Evolutionary conservation across 73 alveolate genomes (phyloP).

Genomic region (Symbiodinium pilosum): DNA sequence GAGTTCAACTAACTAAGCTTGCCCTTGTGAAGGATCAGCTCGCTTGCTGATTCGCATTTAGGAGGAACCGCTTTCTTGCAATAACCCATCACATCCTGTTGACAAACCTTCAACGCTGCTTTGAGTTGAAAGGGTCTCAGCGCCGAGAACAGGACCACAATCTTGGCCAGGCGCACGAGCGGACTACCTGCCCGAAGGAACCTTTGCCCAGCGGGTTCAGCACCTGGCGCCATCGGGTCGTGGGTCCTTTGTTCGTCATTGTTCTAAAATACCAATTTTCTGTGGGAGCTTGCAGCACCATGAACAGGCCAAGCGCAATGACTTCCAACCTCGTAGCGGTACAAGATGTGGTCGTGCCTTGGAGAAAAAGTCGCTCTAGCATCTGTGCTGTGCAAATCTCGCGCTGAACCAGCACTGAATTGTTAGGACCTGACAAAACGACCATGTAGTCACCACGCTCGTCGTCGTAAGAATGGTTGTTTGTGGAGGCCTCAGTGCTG

Average conservation of each 20-base stretch:
- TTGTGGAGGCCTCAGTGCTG: constrained; percentile 51
- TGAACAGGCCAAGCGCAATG: not conserved
- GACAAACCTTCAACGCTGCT: too few species aligned
- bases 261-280: too few species aligned
- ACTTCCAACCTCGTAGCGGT: constrained; percentile 68
- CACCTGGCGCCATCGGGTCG: not conserved
- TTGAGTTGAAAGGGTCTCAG: too few species aligned
- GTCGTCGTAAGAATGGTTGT: constrained; percentile 98
- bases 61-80: too few species aligned
- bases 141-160: too few species aligned
- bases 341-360: constrained; percentile 89
- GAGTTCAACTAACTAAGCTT: too few species aligned
- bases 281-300: too few species aligned
- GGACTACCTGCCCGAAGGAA: constrained; percentile 94
- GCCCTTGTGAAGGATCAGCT: too few species aligned
- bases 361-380: not conserved
- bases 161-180: constrained; percentile 46
- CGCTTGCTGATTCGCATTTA: too few species aligned
- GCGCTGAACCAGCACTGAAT: too few species aligned
- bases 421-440: constrained; percentile 97
- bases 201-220: constrained; percentile 94
- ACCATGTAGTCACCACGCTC: constrained; percentile 98
- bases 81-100: too few species aligned
- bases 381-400: not conserved
- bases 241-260: not conserved